phyloP scores from a whole-genome alignment of 1,284 basidiomycete genomes.

The Leccinum glutinopallens region DNA sequence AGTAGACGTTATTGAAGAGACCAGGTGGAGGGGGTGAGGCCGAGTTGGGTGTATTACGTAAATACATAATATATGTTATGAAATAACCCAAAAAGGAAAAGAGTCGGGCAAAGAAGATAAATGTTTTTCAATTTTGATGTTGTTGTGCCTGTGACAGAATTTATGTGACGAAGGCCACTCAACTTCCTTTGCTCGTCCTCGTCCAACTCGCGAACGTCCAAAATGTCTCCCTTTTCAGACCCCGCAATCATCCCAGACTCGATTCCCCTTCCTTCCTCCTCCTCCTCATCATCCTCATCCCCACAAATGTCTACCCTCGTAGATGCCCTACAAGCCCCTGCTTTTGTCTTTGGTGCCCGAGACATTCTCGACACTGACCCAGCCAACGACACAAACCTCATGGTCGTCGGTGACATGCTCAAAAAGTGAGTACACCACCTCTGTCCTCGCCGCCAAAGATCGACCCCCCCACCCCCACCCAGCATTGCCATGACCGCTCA shows the following conservation, averaged over 20 bases:
- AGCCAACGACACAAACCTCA: slow-evolving; percentile 31
- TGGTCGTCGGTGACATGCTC: slow-evolving; percentile 37
- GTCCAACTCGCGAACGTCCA: not conserved
- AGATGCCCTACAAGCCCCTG: not conserved
- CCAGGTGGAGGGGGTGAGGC: slow-evolving; percentile 28
- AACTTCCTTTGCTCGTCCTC: slow-evolving; percentile 26
- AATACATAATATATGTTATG: slow-evolving; percentile 23
- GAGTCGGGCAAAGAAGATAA: slow-evolving; percentile 28
- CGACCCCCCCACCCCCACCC: slow-evolving; percentile 3
- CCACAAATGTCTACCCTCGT: slow-evolving; percentile 28
- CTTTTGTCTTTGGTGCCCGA: not conserved
- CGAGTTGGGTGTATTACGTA: slow-evolving; percentile 26
- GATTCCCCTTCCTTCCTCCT: slow-evolving; percentile 30
- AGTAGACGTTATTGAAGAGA: slow-evolving; percentile 58
- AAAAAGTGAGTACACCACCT: slow-evolving; percentile 31
- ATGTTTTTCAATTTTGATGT: slow-evolving; percentile 34
- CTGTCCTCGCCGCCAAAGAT: slow-evolving; percentile 2
- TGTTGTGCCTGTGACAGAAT: slow-evolving; percentile 41
- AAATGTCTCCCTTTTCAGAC: not conserved
- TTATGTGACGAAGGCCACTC: slow-evolving; percentile 30
- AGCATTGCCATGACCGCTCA: slow-evolving; percentile 53
- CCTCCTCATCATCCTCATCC: slow-evolving; percentile 30
- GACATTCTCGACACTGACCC: slow-evolving; percentile 23
- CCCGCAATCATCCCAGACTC: slow-evolving; percentile 34
- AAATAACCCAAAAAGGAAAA: slow-evolving; percentile 18